Evolutionary conservation across 768 basidiomycete species (phyloP).

Genomic region (Mycena metata): DNA sequence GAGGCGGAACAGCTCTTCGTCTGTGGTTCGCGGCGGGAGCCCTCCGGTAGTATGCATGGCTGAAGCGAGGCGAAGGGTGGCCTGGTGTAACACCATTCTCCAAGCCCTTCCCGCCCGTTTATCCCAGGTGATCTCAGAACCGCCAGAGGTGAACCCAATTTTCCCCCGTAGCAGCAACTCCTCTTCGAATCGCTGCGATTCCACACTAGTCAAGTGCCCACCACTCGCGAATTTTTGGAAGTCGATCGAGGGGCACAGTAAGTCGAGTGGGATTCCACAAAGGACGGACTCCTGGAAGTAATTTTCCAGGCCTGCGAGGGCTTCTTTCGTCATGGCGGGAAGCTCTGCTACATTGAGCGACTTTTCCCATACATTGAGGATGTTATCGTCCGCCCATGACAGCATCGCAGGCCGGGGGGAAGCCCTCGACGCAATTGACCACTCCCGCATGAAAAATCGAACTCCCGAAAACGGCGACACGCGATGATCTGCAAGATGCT

Average conservation of each 20-base stretch:
- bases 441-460: conserved; percentile 5
- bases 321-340: conserved; percentile 3
- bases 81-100: conserved; percentile 10
- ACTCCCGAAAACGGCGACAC: conserved; percentile 6
- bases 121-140: conserved; percentile 8
- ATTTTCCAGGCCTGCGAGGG: not conserved
- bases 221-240: not conserved
- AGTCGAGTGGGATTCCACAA: conserved; percentile 4
- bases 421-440: conserved; percentile 5
- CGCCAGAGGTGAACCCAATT: conserved; percentile 6
- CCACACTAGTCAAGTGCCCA: not conserved
- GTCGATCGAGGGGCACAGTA: conserved; percentile 11
- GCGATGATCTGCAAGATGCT: conserved; percentile 13
- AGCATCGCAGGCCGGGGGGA: not conserved
- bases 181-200: conserved; percentile 1
- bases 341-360: not conserved
- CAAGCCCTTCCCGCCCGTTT: conserved; percentile 3
- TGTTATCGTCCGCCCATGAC: conserved; percentile 4
- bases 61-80: conserved; percentile 5
- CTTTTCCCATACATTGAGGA: not conserved
- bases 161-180: conserved; percentile 4
- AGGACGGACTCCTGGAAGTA: conserved; percentile 8
- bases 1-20: not conserved
- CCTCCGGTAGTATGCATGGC: conserved; percentile 17
- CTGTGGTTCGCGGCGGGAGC: conserved; percentile 14